These are phyloP conservation scores for Aureobasidium leucospermi DNA, from an alignment of 2,329 filamentous ascomycete species.

Conservation along the genomic window DNA sequence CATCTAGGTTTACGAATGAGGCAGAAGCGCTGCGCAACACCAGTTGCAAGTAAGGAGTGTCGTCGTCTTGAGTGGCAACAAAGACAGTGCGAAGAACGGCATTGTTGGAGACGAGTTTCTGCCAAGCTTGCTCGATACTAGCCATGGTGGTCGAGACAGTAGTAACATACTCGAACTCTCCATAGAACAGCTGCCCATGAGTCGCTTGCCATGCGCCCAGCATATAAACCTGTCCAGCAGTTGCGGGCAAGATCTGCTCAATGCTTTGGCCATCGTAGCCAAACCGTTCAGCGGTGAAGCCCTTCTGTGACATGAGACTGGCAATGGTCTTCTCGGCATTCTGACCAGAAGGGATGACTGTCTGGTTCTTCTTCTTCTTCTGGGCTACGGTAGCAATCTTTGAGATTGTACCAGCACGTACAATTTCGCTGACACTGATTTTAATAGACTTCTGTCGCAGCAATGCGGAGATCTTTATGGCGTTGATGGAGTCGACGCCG, in stretches of 20 bases:
- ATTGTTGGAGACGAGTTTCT: slow-evolving; percentile 44
- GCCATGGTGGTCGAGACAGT: slow-evolving; percentile 31
- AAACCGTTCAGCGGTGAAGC: background rate
- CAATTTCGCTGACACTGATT: slow-evolving; percentile 63
- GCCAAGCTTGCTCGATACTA: slow-evolving; percentile 55
- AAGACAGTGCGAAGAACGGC: slow-evolving; percentile 66
- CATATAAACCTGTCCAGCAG: slow-evolving; percentile 76
- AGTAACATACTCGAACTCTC: slow-evolving; percentile 59
- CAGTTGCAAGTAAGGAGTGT: slow-evolving; percentile 56
- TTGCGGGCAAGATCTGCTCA: slow-evolving; percentile 57
- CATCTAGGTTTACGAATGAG: slow-evolving; percentile 25
- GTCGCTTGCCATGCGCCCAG: slow-evolving; percentile 67
- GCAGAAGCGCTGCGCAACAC: slow-evolving; percentile 40
- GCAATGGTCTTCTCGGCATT: slow-evolving; percentile 13
- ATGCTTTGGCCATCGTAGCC: slow-evolving; percentile 41
- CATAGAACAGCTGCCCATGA: slow-evolving; percentile 61
- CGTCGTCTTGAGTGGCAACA: slow-evolving; percentile 40
- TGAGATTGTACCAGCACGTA: slow-evolving; percentile 56
- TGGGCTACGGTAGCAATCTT: slow-evolving; percentile 50
- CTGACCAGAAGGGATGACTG: background rate
- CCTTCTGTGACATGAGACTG: slow-evolving; percentile 14
- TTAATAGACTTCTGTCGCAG: slow-evolving; percentile 57
- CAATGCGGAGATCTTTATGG: slow-evolving; percentile 72
- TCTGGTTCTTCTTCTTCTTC: background rate
- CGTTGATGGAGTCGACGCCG: slow-evolving; percentile 84